Evolutionary conservation across 805 yeast species (phyloP), one percentile per base, ranked within the genome.

Genomic region (Grigorovia transvaalensis): DNA sequence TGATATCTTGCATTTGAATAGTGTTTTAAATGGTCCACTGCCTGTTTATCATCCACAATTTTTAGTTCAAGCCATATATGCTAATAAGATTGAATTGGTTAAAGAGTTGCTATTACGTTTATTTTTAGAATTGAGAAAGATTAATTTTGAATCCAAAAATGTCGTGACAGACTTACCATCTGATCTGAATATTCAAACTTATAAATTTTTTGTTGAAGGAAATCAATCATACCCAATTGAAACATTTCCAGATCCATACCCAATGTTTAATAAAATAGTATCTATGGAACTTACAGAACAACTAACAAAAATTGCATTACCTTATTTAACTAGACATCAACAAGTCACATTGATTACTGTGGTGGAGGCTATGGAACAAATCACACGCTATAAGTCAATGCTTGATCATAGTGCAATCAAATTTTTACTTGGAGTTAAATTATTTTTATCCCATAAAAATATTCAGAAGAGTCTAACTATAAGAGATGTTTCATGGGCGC

Each of bases 31-130:
- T 68, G 97, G 97, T 35, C 93, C 95, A 0, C 66, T 91, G 15
- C 96, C 97, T 0, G 69, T 88, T 0, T 90, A 87, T 59, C 97
- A 91, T 61, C 98, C 98, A 0, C 96, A 89, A 65, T 76, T 88
- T 50, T 66, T 90, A 47, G 82, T 88, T 46, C 96, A 90, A 64
- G 71, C 82, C 4, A 64, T 90, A 18, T 81, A 84, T 59, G 76
- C 80, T 57, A 83, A 82, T 29, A 81, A 83, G 55, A 56, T 77
- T 13, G 68, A 70, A 11, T 61, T 80, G 2, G 90, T 81, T 1
- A 75, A 79, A 54, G 75, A 73, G 42, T 73, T 90, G 1, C 60
- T 91, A 18, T 68, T 77, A 12, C 67, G 72, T 20, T 67, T 90
- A 42, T 78, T 81, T 53, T 63, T 75, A 13, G 70, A 64, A 44